Evolutionary conservation across 106 monocot genomes (phyloP), one percentile per base, ranked within the genome.

Genomic region (Dioscorea dumetorum): DNA sequence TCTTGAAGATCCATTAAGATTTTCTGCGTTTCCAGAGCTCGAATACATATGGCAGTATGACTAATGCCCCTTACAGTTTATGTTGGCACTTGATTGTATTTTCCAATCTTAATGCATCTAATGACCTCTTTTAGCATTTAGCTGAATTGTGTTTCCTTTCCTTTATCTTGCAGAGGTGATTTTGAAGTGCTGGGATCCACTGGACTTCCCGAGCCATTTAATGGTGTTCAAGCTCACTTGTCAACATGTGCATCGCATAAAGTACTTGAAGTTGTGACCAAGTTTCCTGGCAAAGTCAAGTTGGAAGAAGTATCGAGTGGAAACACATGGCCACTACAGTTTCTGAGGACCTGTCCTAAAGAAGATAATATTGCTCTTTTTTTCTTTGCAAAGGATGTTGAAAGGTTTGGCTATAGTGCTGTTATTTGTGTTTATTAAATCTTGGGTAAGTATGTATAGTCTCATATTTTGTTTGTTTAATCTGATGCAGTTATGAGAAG

Each of bases 21-120:
- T 74, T 65, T 71, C 57, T 35, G 75, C 70, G 67, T 65, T 95
- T 74, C 95, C 95, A 51, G 77, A 91, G 22, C 77, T 80, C 67
- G 63, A 81, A 66, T 79, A 52, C 66, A 86, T 91, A 62, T 95
- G 95, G 95, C 78, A 86, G 95, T 95, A 95, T 79, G 87, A 61
- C 69, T 33, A 2, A 66, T 16, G 69, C 56, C 60, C 22, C 71
- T 9, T 70, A 60, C 21, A 8, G 32, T 34, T 18, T 13, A 33
- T 68, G 79, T 78, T 22, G 6, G 23, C 12, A 21, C 12, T 60
- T 12, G 3, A 60, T 6, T 0, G 1, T 21, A 49, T 41, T 5
- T 54, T 2, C 20, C 8, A 19, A 54, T 4, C 4, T 16, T 13
- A 18, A 8, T 54, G 19, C 5, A 19, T 54, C 18, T 19, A 19